Evolutionary conservation across 768 basidiomycete species (phyloP).

Genomic region (Suillus subluteus): DNA sequence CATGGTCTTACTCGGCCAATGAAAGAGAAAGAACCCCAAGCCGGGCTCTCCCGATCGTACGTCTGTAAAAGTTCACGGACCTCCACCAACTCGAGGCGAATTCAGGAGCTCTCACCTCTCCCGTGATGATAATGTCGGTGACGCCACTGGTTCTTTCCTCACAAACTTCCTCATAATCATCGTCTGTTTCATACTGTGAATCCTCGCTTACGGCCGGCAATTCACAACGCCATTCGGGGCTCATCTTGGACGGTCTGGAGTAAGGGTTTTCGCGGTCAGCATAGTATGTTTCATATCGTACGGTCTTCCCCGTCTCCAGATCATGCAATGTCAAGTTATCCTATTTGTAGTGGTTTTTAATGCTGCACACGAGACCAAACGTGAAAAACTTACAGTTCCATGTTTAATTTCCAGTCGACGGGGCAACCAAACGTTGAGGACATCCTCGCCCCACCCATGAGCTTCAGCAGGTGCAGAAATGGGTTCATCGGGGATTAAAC

Average conservation of each 20-base stretch:
- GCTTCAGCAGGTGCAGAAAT: constrained; percentile 39
- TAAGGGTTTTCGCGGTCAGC: constrained; percentile 42
- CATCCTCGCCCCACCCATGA: constrained; percentile 42
- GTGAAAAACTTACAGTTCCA: constrained; percentile 34
- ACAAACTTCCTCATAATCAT: constrained; percentile 44
- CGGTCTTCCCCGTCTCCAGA: constrained; percentile 39
- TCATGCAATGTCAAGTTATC: constrained; percentile 46
- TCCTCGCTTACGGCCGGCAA: constrained; percentile 14
- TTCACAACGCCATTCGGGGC: constrained; percentile 29
- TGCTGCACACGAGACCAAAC: not conserved
- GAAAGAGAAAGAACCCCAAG: constrained; percentile 52
- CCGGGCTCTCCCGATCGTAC: constrained; percentile 44
- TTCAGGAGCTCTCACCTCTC: constrained; percentile 41
- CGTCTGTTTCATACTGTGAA: constrained; percentile 31
- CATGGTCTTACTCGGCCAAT: constrained; percentile 53
- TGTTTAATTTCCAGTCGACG: constrained; percentile 36
- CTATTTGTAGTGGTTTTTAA: constrained; percentile 27
- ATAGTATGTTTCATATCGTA: constrained; percentile 50
- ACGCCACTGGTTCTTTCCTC: constrained; percentile 44
- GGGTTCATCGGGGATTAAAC: constrained; percentile 41
- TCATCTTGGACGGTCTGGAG: constrained; percentile 27
- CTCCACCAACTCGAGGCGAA: not conserved
- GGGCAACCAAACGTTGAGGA: constrained; percentile 55
- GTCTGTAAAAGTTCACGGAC: constrained; percentile 35
- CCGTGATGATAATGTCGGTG: constrained; percentile 56